Conservation (phyloP, 352 stramenopile species). For the Pythium scleroteichum region DNA sequence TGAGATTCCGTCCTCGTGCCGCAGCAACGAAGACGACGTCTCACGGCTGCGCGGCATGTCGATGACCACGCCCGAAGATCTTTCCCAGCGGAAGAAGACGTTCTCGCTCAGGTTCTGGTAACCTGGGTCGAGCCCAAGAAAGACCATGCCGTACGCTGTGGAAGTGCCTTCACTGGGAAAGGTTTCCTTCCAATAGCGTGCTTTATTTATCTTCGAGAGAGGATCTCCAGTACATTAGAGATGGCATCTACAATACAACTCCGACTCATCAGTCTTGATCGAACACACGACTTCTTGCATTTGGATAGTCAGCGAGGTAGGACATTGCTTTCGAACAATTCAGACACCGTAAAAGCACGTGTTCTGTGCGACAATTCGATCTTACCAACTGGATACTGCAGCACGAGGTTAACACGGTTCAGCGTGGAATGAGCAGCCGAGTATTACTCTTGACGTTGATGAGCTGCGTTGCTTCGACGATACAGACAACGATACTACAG, state of each 20-base stretch:
- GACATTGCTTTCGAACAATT: too few species aligned
- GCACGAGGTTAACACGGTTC: background rate
- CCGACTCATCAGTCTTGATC: background rate
- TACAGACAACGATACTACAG: too few species aligned
- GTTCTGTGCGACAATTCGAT: too few species aligned
- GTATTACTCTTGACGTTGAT: too few species aligned
- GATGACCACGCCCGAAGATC: constrained; percentile 46
- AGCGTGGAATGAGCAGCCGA: too few species aligned
- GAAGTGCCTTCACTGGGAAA: background rate
- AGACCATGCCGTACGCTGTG: background rate
- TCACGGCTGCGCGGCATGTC: constrained; percentile 65
- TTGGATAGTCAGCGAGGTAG: too few species aligned
- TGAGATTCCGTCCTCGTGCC: constrained; percentile 13
- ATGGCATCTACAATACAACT: background rate
- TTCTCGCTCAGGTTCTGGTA: constrained; percentile 75
- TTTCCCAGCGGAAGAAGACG: constrained; percentile 62
- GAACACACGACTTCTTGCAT: background rate
- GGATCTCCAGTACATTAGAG: constrained; percentile 1
- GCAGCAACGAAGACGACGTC: constrained; percentile 15
- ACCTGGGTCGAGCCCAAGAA: background rate
- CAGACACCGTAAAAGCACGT: too few species aligned
- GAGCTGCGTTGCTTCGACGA: too few species aligned
- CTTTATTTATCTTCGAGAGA: constrained; percentile 1
- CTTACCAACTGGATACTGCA: too few species aligned
- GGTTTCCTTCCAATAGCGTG: background rate